phyloP scores from a whole-genome alignment of 768 basidiomycete genomes.

The Tulasnella sp. region DNA sequence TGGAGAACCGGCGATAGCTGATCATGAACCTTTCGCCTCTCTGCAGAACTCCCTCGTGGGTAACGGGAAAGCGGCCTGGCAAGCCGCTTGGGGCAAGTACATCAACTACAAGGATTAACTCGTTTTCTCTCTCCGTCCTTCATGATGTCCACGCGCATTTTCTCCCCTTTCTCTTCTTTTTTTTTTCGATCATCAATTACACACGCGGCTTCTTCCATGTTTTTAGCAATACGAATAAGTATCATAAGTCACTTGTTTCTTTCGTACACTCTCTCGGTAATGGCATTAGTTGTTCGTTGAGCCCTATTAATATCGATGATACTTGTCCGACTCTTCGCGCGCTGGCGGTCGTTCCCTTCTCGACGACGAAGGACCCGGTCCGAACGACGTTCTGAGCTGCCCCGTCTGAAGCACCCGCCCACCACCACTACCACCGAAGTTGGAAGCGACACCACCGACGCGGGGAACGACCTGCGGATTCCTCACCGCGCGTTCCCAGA shows the following conservation, averaged over 20 bases:
- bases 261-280: no score
- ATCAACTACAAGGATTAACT: constrained; percentile 9
- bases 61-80: constrained; percentile 46
- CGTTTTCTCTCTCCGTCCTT: neutral
- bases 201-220: neutral
- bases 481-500: constrained; percentile 1
- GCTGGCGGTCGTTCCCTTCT: neutral
- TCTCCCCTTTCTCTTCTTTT: neutral
- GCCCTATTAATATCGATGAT: neutral
- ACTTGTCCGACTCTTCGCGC: neutral
- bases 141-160: neutral
- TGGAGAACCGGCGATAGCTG: neutral
- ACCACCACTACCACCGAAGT: neutral
- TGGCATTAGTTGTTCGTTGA: neutral
- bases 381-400: neutral
- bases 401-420: neutral
- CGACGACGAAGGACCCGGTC: neutral
- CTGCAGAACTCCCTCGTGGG: constrained; percentile 50
- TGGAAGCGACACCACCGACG: neutral
- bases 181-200: neutral
- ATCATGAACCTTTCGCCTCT: neutral
- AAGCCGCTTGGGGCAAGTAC: constrained; percentile 30
- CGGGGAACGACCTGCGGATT: neutral
- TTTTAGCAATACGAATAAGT: neutral
- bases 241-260: neutral